Percentiles rank a stretch among this genome's conserved stretches.
Conservation (phyloP, 1,284 basidiomycete species). For the Wallemia hederae region DNA sequence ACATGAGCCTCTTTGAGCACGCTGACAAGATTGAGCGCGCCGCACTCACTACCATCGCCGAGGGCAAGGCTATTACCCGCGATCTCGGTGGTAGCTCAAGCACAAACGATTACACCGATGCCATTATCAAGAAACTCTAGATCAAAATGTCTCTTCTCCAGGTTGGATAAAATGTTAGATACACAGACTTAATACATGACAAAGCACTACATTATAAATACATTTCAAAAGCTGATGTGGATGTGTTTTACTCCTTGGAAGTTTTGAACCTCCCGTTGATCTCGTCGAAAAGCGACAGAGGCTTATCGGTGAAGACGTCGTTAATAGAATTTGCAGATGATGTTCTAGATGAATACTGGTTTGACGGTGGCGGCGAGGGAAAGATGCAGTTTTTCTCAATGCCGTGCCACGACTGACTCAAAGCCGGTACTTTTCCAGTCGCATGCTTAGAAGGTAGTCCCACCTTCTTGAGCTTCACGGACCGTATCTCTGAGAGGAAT, state of each 20-base stretch:
- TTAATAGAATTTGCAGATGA: not conserved
- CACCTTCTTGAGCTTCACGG: not conserved
- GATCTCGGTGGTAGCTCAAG: constrained; percentile 73
- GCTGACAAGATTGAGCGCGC: constrained; percentile 82
- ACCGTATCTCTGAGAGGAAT: not conserved
- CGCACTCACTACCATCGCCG: constrained; percentile 67
- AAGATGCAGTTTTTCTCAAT: not conserved
- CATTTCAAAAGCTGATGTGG: not conserved
- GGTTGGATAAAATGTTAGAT: not conserved
- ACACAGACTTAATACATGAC: not conserved
- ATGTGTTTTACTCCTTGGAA: not conserved
- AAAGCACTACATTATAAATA: not conserved
- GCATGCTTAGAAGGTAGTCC: not conserved
- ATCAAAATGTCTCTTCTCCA: not conserved
- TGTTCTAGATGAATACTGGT: not conserved
- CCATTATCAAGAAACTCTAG: constrained; percentile 45
- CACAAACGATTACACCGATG: constrained; percentile 59
- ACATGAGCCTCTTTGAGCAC: constrained; percentile 70
- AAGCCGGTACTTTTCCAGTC: no score
- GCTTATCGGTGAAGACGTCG: not conserved
- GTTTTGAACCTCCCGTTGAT: not conserved
- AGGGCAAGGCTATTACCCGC: constrained; percentile 71
- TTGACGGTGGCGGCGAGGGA: not conserved
- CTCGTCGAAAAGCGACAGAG: not conserved
- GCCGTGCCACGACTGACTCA: not conserved